Conservation (phyloP, 176 grass and related monocot genomes). For the Oryza meyeriana region DNA sequence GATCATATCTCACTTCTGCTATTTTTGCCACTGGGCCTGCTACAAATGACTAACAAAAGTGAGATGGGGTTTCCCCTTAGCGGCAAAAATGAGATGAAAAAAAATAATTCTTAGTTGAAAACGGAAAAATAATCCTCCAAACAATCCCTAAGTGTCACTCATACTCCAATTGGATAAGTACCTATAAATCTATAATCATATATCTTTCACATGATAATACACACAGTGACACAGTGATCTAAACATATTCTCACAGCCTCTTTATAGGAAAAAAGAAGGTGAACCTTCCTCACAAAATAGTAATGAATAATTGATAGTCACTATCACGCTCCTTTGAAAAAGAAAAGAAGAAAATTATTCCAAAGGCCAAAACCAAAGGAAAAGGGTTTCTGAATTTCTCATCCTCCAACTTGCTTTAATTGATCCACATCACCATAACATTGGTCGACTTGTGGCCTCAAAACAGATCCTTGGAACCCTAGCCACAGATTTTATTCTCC, state of each 20-base stretch:
- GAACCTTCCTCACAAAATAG: not conserved
- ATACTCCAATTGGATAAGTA: not conserved
- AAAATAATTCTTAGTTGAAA: not conserved
- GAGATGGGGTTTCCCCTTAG: not conserved
- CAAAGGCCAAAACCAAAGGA: not conserved
- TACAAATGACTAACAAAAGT: not conserved
- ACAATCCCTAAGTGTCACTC: not conserved
- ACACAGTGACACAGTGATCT: not conserved
- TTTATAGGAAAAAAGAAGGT: not conserved
- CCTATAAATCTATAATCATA: not conserved
- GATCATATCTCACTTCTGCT: not conserved
- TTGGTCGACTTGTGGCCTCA: conserved; percentile 22
- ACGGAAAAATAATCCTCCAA: not conserved
- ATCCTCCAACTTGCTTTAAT: not conserved
- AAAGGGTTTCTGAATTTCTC: not conserved
- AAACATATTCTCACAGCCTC: not conserved
- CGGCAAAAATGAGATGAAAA: not conserved
- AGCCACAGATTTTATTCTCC: conserved; percentile 31
- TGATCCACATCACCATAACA: conserved; percentile 9
- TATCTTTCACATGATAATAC: not conserved
- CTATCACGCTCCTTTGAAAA: not conserved
- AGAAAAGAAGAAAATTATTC: not conserved
- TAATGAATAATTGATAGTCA: not conserved
- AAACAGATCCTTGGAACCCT: conserved; percentile 36
- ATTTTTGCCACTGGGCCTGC: not conserved